Base-by-base conservation (phyloP, 2,329 filamentous ascomycete species). In the Colletotrichum noveboracense region DNA sequence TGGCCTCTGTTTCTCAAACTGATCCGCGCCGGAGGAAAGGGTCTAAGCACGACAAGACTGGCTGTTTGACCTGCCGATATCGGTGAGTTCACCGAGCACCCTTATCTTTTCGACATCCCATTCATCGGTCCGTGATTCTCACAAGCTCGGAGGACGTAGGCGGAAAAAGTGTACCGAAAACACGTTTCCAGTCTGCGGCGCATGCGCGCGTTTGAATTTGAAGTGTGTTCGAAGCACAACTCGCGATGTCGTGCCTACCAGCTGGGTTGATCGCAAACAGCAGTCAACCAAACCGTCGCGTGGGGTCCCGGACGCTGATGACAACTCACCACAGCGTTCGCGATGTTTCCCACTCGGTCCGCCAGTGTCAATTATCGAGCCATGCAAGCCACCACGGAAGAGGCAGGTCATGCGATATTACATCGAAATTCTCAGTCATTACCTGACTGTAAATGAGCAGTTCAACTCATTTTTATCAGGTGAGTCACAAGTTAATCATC, bases 161-260 rank as follows among this genome's bases (percentile, higher is more conserved):
- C 69, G 75, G 16, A 78, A 78, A 48, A 78, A 78, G 52, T 78
- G 77, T 62, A 68, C 66, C 43, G 75, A 78, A 12, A 78, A 78
- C 16, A 76, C 69, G 2, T 77, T 77, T 24, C 77, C 77, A 5
- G 24, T 64, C 16, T 78, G 77, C 12, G 77, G 77, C 9, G 48
- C 77, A 9, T 78, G 77, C 6, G 56, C 66, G 18, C 76, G 77
- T 7, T 28, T 78, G 64, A 77, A 78, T 34, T 30, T 78, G 38
- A 69, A 71, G 48, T 78, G 77, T 14, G 58, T 78, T 4, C 77
- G 77, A 16, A 30, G 61, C n/a, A 38, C 75, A 10, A 30, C 69
- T 38, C 77, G 75, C 36, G 64, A 77, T 16, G 66, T 78, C 7
- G 77, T 78, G 24, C 73, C 76, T n/a, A 10, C 70, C 4, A 56